Base-by-base conservation (phyloP, 108 stramenopile species). In the Cyclotella choctawhatcheeana region DNA sequence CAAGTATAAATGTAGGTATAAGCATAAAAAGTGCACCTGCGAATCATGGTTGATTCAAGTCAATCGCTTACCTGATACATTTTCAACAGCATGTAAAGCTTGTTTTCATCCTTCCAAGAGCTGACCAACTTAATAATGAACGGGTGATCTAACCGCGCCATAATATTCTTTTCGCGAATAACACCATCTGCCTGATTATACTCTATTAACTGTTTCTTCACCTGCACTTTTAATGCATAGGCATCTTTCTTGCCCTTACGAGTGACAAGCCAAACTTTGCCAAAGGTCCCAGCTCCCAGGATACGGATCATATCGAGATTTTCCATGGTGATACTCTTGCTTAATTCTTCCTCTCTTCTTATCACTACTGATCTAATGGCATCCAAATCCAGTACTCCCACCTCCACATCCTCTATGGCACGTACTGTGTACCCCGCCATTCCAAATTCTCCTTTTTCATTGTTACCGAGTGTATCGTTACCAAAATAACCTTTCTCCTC, bases 261-360 rank as follows among this genome's bases (percentile, higher is more conserved):
- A 44, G 88, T 88, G 8, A 89, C 92, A 32, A 98, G 79, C 90
- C 95, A 96, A 4, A 98, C 97, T 56, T 95, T 92, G 12, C 97
- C 97, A 71, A 96, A 98, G 13, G 95, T 95, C 27, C 97, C 97
- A 14, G 91, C 91, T 31, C 97, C 97, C 0, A 98, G 69, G 33
- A 93, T 60, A 62, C 73, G 69, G 77, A 85, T 34, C 86, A 83
- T 79, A 47, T 84, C 51, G 71, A 79, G 55, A 50, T 84, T 60
- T 51, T 68, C 58, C 71, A 86, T 58, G 3, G 62, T 68, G 21
- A 86, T 74, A 16, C 71, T 73, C n/a, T 71, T 20, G 14, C 61
- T 55, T 12, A 35, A 25, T 43, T 74, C 37, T 50, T 74, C 30
- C 35, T 65, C 55, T 30, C 55, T 73, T 22, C 32, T 43, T 7